These are phyloP conservation scores for Radiomyces spectabilis DNA, from an alignment of 192 early-diverging fungal genomes.

Conservation along the genomic window DNA sequence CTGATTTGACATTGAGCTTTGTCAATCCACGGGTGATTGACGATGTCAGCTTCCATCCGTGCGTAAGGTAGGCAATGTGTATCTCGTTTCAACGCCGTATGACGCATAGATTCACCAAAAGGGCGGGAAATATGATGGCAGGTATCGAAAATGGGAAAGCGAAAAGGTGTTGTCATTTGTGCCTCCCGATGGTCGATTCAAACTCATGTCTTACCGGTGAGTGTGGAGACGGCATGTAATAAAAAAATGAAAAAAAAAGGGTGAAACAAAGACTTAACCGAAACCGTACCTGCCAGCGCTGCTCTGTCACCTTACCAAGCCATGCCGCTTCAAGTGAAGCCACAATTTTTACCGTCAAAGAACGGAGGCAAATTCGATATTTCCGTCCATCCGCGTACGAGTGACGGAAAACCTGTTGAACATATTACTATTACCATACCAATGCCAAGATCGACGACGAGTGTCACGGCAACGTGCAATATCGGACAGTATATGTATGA, in stretches of 20 bases:
- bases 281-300: conserved; percentile 31
- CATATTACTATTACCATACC: conserved; percentile 55
- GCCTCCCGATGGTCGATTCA: conserved; percentile 90
- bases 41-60: conserved; percentile 84
- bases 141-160: conserved; percentile 67
- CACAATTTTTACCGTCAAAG: conserved; percentile 47
- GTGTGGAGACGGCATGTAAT: not conserved
- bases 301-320: conserved; percentile 47
- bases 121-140: no score
- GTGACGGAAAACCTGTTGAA: conserved; percentile 62
- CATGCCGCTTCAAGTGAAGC: conserved; percentile 57
- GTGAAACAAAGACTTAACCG: not conserved
- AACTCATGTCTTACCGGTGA: conserved; percentile 74
- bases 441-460: conserved; percentile 43
- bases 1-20: conserved; percentile 75
- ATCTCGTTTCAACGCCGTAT: no score
- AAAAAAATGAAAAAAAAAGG: not conserved
- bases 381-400: conserved; percentile 51
- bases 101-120: no score
- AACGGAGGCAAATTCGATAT: conserved; percentile 65
- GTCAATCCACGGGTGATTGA: conserved; percentile 66
- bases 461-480: conserved; percentile 54
- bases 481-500: conserved; percentile 65
- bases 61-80: conserved; percentile 56
- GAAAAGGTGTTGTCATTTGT: conserved; percentile 83